Conservation (phyloP, 371 early-diverging fungal genomes). For the Umbelopsis sp. region DNA sequence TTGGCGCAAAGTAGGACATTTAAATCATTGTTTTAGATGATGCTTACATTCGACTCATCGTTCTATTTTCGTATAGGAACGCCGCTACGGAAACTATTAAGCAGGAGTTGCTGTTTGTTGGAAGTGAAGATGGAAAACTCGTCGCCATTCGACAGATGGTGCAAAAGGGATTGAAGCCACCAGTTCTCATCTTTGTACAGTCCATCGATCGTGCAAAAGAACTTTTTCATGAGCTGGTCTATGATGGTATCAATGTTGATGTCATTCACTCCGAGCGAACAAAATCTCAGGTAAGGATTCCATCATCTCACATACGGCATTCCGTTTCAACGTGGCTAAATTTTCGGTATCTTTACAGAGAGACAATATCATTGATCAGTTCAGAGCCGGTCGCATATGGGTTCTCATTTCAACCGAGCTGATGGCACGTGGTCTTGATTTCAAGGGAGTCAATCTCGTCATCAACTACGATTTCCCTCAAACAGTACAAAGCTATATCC, state of each 20-base stretch:
- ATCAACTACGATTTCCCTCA: slow-evolving; percentile 98
- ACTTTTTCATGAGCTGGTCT: slow-evolving; percentile 91
- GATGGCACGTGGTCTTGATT: slow-evolving; percentile 96
- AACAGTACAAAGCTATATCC: slow-evolving; percentile 91
- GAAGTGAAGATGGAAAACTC: slow-evolving; percentile 93
- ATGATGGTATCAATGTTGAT: slow-evolving; percentile 96
- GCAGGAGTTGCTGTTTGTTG: slow-evolving; percentile 91
- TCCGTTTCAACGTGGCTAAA: neutral
- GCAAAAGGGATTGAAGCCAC: slow-evolving; percentile 83
- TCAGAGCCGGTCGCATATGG: slow-evolving; percentile 91
- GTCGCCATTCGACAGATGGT: slow-evolving; percentile 90
- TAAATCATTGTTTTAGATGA: neutral
- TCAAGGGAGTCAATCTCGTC: slow-evolving; percentile 89
- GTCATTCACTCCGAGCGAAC: slow-evolving; percentile 95
- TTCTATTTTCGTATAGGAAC: slow-evolving; percentile 56
- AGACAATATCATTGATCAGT: slow-evolving; percentile 88
- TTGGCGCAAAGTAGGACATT: slow-evolving; percentile 77
- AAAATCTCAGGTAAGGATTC: slow-evolving; percentile 67
- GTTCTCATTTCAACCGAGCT: slow-evolving; percentile 97
- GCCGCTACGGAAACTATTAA: slow-evolving; percentile 91
- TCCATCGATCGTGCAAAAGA: slow-evolving; percentile 96
- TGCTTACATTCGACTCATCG: slow-evolving; percentile 5
- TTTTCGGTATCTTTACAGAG: slow-evolving; percentile 52
- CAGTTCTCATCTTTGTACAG: slow-evolving; percentile 94
- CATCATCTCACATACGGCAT: neutral